A percentile compares a stretch with the other conserved stretches of the same genome.
Conservation (phyloP, 495 filamentous ascomycete species). For the Lophiostoma macrostomum region DNA sequence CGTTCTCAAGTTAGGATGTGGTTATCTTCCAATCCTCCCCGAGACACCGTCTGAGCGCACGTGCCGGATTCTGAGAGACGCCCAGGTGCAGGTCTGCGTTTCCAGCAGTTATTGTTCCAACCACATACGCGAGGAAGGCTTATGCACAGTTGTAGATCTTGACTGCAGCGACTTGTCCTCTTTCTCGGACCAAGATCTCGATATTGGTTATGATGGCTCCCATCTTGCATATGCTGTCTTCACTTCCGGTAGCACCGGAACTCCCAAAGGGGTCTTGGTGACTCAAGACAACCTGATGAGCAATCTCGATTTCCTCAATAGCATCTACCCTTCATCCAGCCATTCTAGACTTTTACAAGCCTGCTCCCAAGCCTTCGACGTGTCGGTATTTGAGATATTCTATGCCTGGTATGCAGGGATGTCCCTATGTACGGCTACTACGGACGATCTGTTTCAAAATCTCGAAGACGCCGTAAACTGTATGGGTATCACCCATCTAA, state of each 20-base stretch:
- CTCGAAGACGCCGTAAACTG: conserved; percentile 56
- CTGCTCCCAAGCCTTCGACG: conserved; percentile 70
- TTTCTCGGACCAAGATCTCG: conserved; percentile 18
- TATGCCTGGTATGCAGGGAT: conserved; percentile 73
- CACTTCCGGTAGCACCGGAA: conserved; percentile 64
- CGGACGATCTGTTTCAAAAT: conserved; percentile 62
- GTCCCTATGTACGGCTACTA: conserved; percentile 65
- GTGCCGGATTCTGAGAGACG: conserved; percentile 52
- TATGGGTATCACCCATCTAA: conserved; percentile 67
- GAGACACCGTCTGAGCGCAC: conserved; percentile 58
- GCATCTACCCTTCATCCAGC: conserved; percentile 54
- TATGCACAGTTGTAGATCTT: conserved; percentile 34
- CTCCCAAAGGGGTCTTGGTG: conserved; percentile 68
- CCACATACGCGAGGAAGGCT: not conserved
- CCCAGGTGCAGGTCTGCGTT: conserved; percentile 50
- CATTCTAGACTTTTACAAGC: conserved; percentile 62
- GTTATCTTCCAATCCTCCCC: conserved; percentile 68
- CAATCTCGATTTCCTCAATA: conserved; percentile 59
- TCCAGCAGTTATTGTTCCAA: conserved; percentile 20
- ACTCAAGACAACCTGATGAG: conserved; percentile 65
- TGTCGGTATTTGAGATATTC: conserved; percentile 79
- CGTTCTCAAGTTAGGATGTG: conserved; percentile 66
- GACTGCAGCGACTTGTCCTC: conserved; percentile 18
- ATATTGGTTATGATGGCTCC: conserved; percentile 22
- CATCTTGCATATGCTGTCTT: conserved; percentile 55